These are phyloP conservation scores for Colletotrichum phormii DNA, from an alignment of 2,329 filamentous ascomycete species.

Conservation along the genomic window DNA sequence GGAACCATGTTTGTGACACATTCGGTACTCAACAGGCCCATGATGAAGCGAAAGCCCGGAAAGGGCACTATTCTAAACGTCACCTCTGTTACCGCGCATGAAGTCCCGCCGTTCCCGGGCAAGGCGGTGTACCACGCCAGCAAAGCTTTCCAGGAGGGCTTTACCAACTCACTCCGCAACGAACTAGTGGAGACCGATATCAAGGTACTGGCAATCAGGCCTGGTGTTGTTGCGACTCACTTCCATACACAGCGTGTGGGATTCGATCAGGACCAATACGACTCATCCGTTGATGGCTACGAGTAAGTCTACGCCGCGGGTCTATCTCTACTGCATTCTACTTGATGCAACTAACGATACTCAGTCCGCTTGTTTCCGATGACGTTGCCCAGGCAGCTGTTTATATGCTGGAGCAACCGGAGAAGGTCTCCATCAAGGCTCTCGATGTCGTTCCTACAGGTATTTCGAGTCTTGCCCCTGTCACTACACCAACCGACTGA, in stretches of 20 bases:
- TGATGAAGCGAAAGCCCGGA: conserved; percentile 51
- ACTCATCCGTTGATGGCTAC: conserved; percentile 58
- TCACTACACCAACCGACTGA: neutral
- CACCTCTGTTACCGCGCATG: conserved; percentile 58
- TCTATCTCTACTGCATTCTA: too few relatives aligned
- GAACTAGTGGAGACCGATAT: conserved; percentile 60
- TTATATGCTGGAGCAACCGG: conserved; percentile 55
- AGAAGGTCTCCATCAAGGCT: conserved; percentile 53
- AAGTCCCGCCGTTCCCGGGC: conserved; percentile 59
- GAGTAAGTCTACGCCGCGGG: conserved; percentile 38
- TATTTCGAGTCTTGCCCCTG: neutral
- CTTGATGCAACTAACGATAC: neutral
- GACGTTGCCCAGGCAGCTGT: conserved; percentile 56
- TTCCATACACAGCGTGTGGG: conserved; percentile 60
- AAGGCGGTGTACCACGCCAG: conserved; percentile 61
- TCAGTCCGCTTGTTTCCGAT: conserved; percentile 50
- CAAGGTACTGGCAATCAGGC: conserved; percentile 57
- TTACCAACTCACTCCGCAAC: conserved; percentile 59
- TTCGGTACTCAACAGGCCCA: conserved; percentile 55
- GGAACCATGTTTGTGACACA: conserved; percentile 59
- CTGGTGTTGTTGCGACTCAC: conserved; percentile 59
- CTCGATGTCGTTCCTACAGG: conserved; percentile 58
- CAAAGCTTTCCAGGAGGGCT: conserved; percentile 60
- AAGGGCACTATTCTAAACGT: conserved; percentile 58
- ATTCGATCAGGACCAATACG: conserved; percentile 53